Percentiles rank a stretch among this genome's conserved stretches.
Conservation (phyloP, 2,329 filamentous ascomycete species). For the Penicillium sp. region DNA sequence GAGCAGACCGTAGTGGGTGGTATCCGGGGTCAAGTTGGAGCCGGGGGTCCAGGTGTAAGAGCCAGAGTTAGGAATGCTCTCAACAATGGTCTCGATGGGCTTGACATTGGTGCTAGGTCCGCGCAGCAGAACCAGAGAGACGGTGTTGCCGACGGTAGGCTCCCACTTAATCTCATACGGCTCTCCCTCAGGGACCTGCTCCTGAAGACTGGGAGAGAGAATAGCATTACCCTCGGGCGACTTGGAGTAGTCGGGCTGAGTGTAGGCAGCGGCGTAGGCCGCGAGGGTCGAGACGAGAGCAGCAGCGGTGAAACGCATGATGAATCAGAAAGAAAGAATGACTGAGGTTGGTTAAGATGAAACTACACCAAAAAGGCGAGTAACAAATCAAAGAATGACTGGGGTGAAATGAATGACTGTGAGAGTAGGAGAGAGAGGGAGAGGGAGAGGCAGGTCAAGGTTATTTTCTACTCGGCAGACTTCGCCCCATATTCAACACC, state of each 20-base stretch:
- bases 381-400: slow-evolving; percentile 20
- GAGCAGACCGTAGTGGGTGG: slow-evolving; percentile 55
- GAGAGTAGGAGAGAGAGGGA: slow-evolving; percentile 11
- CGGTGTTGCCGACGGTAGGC: slow-evolving; percentile 32
- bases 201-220: slow-evolving; percentile 45
- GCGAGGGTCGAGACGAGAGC: slow-evolving; percentile 36
- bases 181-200: slow-evolving; percentile 52
- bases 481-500: no score
- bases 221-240: slow-evolving; percentile 51
- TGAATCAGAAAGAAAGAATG: slow-evolving; percentile 22
- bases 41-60: slow-evolving; percentile 51
- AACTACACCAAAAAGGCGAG: background rate
- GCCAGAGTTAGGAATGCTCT: slow-evolving; percentile 53
- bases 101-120: slow-evolving; percentile 53
- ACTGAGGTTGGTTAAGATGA: background rate
- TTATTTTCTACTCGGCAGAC: slow-evolving; percentile 2
- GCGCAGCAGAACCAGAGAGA: slow-evolving; percentile 57
- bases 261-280: slow-evolving; percentile 37
- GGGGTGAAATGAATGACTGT: slow-evolving; percentile 18
- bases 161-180: slow-evolving; percentile 56
- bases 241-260: slow-evolving; percentile 33
- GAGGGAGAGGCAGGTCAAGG: slow-evolving; percentile 10
- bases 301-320: slow-evolving; percentile 38
- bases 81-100: slow-evolving; percentile 48
- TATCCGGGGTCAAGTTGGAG: slow-evolving; percentile 44